A percentile compares a stretch with the other conserved stretches of the same genome.
These are phyloP conservation scores for Pythium coloratum DNA, from an alignment of 352 stramenopile genomes.

Conservation along the genomic window DNA sequence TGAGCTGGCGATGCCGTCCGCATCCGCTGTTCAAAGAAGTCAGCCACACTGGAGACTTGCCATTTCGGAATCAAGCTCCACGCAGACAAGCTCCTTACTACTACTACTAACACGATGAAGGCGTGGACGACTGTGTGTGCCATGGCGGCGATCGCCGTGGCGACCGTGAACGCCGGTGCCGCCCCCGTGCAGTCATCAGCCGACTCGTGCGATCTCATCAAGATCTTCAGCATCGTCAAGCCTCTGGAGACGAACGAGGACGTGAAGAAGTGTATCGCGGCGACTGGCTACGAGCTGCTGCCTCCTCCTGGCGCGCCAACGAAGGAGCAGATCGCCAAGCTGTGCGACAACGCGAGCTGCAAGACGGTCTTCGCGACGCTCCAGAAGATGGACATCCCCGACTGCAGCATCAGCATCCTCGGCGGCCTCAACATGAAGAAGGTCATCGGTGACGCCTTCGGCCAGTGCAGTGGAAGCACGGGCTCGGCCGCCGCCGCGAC, in stretches of 20 bases:
- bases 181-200: neutral
- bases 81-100: neutral
- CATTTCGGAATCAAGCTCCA: slow-evolving; percentile 5
- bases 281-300: slow-evolving; percentile 39
- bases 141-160: slow-evolving; percentile 16
- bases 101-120: slow-evolving; percentile 10
- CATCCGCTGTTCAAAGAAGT: neutral
- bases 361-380: slow-evolving; percentile 31
- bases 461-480: slow-evolving; percentile 17
- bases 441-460: slow-evolving; percentile 24
- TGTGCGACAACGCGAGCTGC: slow-evolving; percentile 31
- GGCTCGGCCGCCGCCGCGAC: neutral
- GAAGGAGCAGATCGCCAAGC: slow-evolving; percentile 35
- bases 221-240: slow-evolving; percentile 37
- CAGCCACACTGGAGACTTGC: neutral
- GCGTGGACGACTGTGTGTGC: slow-evolving; percentile 21
- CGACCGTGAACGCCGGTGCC: slow-evolving; percentile 3
- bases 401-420: slow-evolving; percentile 45
- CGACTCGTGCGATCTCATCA: slow-evolving; percentile 37
- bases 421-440: slow-evolving; percentile 49
- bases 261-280: slow-evolving; percentile 35
- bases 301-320: slow-evolving; percentile 29
- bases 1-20: neutral
- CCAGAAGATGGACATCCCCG: slow-evolving; percentile 36
- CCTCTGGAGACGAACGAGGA: slow-evolving; percentile 35